A percentile compares a stretch with the other conserved stretches of the same genome.
Conservation (phyloP, 164 flowering plant species). For the Tinospora cordifolia region DNA sequence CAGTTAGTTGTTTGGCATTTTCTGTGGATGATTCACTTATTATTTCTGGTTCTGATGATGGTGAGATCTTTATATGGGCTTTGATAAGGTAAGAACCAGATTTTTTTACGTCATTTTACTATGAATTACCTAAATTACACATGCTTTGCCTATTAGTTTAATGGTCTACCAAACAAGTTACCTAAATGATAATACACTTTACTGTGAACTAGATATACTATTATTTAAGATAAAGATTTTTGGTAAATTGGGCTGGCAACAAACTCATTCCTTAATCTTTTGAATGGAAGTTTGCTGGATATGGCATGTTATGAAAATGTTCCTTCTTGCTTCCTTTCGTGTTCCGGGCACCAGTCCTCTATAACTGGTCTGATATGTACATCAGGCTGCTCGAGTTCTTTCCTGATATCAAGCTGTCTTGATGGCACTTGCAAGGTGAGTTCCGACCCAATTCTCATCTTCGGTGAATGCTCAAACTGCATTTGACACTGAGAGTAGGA, state of each 20-base stretch:
- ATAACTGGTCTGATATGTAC: constrained; percentile 34
- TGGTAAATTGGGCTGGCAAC: background rate
- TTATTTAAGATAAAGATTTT: background rate
- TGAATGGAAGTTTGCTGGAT: constrained; percentile 43
- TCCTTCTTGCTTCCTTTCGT: constrained; percentile 25
- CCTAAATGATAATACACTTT: too few relatives aligned
- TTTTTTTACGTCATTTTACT: too few relatives aligned
- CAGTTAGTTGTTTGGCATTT: constrained; percentile 37
- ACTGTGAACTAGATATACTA: too few relatives aligned
- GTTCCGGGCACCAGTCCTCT: constrained; percentile 32
- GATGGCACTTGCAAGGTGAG: constrained; percentile 56
- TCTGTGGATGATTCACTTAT: constrained; percentile 46
- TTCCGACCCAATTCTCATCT: background rate
- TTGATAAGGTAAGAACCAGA: constrained; percentile 33
- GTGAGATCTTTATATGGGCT: constrained; percentile 41
- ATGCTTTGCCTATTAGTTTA: too few relatives aligned
- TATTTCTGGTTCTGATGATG: constrained; percentile 48
- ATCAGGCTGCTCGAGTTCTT: constrained; percentile 25
- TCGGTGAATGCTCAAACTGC: background rate
- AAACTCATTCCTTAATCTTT: constrained; percentile 18
- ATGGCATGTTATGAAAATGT: constrained; percentile 27
- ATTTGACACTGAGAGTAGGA: background rate
- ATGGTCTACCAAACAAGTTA: too few relatives aligned
- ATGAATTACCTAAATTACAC: too few relatives aligned
- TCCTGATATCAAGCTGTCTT: constrained; percentile 43